Evolutionary conservation across 495 filamentous ascomycete species (phyloP), one percentile per base, ranked within the genome.

Genomic region (Lepidopterella palustris): DNA sequence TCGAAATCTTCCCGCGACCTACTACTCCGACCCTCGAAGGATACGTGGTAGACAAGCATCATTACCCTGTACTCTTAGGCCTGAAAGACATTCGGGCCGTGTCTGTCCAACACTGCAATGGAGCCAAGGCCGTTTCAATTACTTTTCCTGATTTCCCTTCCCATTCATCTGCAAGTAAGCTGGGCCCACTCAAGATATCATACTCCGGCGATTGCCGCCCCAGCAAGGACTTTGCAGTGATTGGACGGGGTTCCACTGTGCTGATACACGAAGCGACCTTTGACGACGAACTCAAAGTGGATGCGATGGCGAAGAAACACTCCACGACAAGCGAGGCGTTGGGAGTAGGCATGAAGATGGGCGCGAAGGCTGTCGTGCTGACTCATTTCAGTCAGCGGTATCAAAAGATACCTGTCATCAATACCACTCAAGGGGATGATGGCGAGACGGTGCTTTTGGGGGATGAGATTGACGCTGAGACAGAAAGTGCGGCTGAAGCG

Each of bases 381-480:
- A 97, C 95, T 23, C 93, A 98, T 73, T 98, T 98, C 74, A 88
- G 84, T 28, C 93, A 98, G 72, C 78, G 93, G n/a, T 98, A 98
- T 72, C 88, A 90, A 66, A 96, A 97, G 74, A 67, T 92, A 24
- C 84, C 87, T 5, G 71, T 78, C 9, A 71, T 87, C 25, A 71
- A 76, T 53, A 67, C 71, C 53, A 31, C 75, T 55, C 56, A 72
- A 18, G 65, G 65, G 23, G 69, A 62, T n/a, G 67, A 62, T 24
- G 67, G 66, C 18, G 29, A n/a, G 57, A 52, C 11, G 64, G 55
- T 32, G 57, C 2, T n/a, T 39, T 47, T 8, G 47, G 45, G 55
- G 9, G 61, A 52, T 15, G 53, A 42, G 39, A 51, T 48, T 49
- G 56, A 63, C 25, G 21, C 60, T 10, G 65, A 65, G 21, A 68